These are phyloP conservation scores for Cronartium ribicola DNA, from an alignment of 1,284 basidiomycete genomes.

Conservation along the genomic window DNA sequence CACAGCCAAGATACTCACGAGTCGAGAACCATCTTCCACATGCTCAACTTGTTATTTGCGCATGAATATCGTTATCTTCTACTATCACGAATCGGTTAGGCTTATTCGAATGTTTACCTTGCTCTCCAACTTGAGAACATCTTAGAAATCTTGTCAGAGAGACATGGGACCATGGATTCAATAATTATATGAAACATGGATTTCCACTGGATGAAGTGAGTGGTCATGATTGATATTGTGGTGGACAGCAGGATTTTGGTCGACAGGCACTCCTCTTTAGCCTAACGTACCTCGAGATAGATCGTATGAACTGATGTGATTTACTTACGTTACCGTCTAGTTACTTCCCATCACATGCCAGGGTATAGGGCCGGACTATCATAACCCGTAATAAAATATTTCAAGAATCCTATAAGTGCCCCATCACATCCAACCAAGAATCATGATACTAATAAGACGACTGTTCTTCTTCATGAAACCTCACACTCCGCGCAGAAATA, in stretches of 20 bases:
- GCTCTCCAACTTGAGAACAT: no score
- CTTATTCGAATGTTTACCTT: neutral
- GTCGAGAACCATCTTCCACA: no score
- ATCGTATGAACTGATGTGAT: constrained; percentile 10
- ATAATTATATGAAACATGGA: constrained; percentile 67
- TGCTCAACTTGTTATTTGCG: no score
- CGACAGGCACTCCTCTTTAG: constrained; percentile 58
- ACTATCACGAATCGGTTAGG: neutral
- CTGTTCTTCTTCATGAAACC: constrained; percentile 27
- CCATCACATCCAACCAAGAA: neutral
- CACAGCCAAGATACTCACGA: no score
- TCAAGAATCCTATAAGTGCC: neutral
- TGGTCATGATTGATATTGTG: no score
- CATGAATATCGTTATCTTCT: no score
- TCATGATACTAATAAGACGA: neutral
- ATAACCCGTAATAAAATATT: neutral
- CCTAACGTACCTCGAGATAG: neutral
- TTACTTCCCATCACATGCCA: constrained; percentile 32
- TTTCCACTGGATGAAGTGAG: constrained; percentile 62
- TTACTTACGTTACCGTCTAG: constrained; percentile 13
- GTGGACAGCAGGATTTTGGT: no score
- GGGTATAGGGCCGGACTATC: neutral
- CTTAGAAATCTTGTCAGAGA: constrained; percentile 65
- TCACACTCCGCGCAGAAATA: constrained; percentile 55
- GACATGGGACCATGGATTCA: constrained; percentile 75